These are phyloP conservation scores for Pythium volutum DNA, from an alignment of 352 stramenopile genomes.

Conservation along the genomic window DNA sequence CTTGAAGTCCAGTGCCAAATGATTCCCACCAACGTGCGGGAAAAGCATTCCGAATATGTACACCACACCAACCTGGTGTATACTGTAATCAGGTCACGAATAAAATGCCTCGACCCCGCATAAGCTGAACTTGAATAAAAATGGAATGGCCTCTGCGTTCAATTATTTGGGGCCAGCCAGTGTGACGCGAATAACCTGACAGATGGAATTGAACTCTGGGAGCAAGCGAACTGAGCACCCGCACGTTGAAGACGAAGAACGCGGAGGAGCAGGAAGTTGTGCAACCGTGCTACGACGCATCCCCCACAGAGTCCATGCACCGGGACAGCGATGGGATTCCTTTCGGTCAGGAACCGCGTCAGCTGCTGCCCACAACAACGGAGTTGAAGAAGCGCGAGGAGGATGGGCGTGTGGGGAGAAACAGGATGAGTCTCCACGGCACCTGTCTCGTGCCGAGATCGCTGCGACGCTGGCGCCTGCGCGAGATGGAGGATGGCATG, in stretches of 20 bases:
- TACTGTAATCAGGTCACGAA: background rate
- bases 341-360: constrained; percentile 6
- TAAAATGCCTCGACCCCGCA: background rate
- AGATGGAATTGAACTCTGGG: background rate
- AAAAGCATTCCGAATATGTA: constrained; percentile 20
- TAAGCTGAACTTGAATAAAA: too few species aligned
- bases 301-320: constrained; percentile 3
- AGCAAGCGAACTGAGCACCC: background rate
- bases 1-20: background rate
- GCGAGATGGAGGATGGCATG: constrained; percentile 6
- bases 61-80: background rate
- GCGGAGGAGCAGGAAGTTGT: background rate
- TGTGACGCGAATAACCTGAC: constrained; percentile 2
- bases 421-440: background rate
- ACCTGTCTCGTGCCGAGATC: constrained; percentile 27
- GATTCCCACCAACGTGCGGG: background rate
- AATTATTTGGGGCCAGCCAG: too few species aligned
- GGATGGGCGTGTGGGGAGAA: constrained; percentile 11
- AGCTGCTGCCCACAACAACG: constrained; percentile 8
- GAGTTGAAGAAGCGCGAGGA: constrained; percentile 22
- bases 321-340: background rate
- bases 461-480: constrained; percentile 34
- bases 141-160: too few species aligned
- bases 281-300: background rate
- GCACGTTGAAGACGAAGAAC: constrained; percentile 12